Evolutionary conservation across 768 basidiomycete genomes (phyloP), one percentile per base, ranked within the genome.

Genomic region (Tylopilus cervinicoccineus): DNA sequence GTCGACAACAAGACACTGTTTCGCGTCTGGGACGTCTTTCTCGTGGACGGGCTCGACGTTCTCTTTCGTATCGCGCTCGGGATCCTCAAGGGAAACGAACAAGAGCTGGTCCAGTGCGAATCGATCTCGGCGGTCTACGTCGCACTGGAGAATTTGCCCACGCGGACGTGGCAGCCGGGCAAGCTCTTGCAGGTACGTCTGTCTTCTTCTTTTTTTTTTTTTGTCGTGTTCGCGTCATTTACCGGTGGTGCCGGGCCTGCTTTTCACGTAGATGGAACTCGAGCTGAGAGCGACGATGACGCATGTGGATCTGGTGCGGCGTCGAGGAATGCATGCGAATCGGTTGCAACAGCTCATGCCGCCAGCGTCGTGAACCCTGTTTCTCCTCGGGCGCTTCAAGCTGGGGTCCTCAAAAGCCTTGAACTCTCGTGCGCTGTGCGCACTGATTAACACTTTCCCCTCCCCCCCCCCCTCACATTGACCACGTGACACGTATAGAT

Each of bases 21-120:
- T 70, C 76, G 95, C 42, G 84, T 97, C 6, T 98, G 96, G 94
- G 95, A 99, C 59, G 76, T 96, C 17, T 90, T 97, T 68, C 81
- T 97, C 48, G 83, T 94, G 2, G 93, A 96, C 60, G 95, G 95
- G 2, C 74, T 93, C 22, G 92, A 94, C 56, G 88, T 93, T 6
- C 76, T 95, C 16, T 93, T 93, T 70, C 84, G 94, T n/a, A 68
- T 94, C 38, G 92, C 93, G 0, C 74, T 98, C 34, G 86, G 83
- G 17, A 91, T 98, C 34, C 74, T 99, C 42, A 85, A 86, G 48
- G 78, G 74, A 49, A 90, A 89, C 65, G 91, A 95, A 64, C 74
- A 75, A 34, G 93, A 96, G 55, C 78, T 99, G 1, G 70, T 95
- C 20, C 77, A 77, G 0, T 92, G 90, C 63, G 83, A 89, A 55